Evolutionary conservation across 2,329 filamentous ascomycete genomes (phyloP).

Genomic region (Thielaviopsis populi): DNA sequence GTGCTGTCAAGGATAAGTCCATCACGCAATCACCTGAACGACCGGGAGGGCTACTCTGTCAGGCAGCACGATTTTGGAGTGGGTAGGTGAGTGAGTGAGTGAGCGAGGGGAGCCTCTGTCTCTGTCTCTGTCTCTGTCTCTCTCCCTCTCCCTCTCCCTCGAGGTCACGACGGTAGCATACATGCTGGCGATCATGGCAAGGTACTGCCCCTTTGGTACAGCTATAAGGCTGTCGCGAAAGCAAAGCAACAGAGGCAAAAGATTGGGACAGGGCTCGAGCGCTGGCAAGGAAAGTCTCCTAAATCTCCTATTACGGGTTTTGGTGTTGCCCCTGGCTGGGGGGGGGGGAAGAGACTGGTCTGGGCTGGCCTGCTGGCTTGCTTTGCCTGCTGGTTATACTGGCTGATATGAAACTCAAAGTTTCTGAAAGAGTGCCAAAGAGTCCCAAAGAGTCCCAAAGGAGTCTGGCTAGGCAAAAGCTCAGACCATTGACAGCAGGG

Average conservation of each 20-base stretch:
- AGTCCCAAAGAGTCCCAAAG: neutral
- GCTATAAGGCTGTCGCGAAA: constrained; percentile 5
- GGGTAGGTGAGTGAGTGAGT: too few species aligned
- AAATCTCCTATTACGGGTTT: constrained; percentile 2
- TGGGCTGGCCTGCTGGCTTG: neutral
- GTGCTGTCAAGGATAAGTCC: neutral
- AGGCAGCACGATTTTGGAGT: neutral
- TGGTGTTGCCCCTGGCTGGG: neutral
- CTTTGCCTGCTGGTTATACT: neutral
- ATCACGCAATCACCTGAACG: neutral
- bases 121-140: neutral
- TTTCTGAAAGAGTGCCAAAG: too few species aligned
- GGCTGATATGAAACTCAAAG: neutral
- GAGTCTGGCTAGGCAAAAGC: neutral
- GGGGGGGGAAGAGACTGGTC: too few species aligned
- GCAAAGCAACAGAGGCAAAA: neutral
- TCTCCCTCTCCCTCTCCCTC: neutral
- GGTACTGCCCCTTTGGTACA: neutral
- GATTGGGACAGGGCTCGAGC: constrained; percentile 1
- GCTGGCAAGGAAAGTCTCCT: neutral
- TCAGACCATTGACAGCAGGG: neutral
- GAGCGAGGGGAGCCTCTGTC: neutral
- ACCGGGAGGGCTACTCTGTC: neutral
- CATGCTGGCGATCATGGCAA: neutral
- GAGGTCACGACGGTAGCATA: neutral